These are phyloP conservation scores for Chrysoporthe austroafricana DNA, from an alignment of 2,329 filamentous ascomycete species.

Conservation along the genomic window DNA sequence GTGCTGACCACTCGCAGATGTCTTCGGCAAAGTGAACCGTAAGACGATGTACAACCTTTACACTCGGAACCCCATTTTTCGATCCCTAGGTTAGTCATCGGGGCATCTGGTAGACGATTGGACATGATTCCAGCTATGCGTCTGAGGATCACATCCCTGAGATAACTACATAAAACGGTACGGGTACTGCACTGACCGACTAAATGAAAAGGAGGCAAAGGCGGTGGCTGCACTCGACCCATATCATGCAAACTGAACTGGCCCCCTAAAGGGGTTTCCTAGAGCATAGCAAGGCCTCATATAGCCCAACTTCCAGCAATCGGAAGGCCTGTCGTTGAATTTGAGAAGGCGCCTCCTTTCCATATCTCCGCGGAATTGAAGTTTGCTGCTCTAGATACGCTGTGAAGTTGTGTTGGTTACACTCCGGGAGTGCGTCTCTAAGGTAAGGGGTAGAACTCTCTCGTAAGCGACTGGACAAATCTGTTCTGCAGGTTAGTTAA, in stretches of 20 bases:
- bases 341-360: neutral
- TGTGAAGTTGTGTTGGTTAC: too few relatives aligned
- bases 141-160: neutral
- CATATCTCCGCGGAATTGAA: neutral
- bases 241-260: neutral
- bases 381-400: neutral
- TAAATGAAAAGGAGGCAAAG: neutral
- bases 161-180: neutral
- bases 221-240: neutral
- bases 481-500: too few relatives aligned
- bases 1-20: neutral
- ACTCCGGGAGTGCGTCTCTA: too few relatives aligned
- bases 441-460: too few relatives aligned
- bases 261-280: neutral
- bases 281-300: neutral
- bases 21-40: constrained; percentile 25
- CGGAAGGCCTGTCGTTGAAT: neutral
- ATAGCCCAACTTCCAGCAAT: neutral
- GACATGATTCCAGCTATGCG: neutral
- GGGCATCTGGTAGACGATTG: neutral
- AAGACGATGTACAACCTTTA: constrained; percentile 20
- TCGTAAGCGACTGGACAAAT: too few relatives aligned
- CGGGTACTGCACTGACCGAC: neutral
- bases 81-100: constrained; percentile 11
- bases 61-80: constrained; percentile 8